Percentiles rank a stretch among this genome's conserved stretches.
These are phyloP conservation scores for Apiospora rasikravindrae DNA, from an alignment of 2,329 filamentous ascomycete species.

Conservation along the genomic window DNA sequence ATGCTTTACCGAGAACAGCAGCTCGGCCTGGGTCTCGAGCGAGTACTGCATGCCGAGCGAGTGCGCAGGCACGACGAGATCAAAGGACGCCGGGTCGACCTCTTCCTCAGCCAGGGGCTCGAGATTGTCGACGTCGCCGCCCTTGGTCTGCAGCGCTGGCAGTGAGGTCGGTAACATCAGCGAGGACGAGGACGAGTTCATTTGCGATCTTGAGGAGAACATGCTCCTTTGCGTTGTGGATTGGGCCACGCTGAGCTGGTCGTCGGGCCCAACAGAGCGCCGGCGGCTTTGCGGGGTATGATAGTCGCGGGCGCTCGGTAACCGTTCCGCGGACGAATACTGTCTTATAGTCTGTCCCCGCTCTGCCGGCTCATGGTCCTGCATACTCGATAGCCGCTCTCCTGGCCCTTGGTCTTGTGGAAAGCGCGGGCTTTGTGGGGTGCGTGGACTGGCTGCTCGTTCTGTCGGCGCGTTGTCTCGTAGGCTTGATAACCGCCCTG, in stretches of 20 bases:
- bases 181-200: constrained; percentile 37
- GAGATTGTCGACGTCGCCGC: constrained; percentile 37
- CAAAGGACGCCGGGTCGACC: constrained; percentile 44
- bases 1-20: constrained; percentile 70
- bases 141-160: constrained; percentile 34
- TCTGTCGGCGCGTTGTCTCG: background rate
- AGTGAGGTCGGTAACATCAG: constrained; percentile 25
- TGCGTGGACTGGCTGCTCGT: background rate
- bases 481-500: background rate
- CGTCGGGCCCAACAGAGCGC: constrained; percentile 6
- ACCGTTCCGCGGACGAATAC: background rate
- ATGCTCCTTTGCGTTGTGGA: constrained; percentile 35
- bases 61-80: constrained; percentile 51
- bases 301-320: background rate
- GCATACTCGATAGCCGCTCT: background rate
- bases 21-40: constrained; percentile 68
- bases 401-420: background rate
- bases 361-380: background rate
- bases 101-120: constrained; percentile 44
- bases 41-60: constrained; percentile 49
- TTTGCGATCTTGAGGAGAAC: constrained; percentile 34
- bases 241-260: background rate
- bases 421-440: background rate
- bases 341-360: background rate
- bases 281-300: background rate